phyloP scores from a whole-genome alignment of 768 basidiomycete genomes.

The Tremella fuciformis region DNA sequence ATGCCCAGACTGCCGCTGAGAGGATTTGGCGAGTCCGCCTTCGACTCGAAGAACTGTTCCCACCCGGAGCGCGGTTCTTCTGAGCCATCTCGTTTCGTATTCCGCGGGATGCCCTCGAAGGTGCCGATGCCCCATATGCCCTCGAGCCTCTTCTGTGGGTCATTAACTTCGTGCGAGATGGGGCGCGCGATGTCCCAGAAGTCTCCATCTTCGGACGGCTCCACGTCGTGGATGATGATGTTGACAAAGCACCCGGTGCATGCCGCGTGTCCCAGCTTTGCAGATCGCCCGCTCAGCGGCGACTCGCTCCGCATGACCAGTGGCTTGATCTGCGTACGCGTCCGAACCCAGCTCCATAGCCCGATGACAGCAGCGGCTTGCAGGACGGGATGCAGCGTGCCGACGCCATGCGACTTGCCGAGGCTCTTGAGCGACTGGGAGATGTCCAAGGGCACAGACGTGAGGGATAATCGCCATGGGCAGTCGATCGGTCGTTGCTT shows the following conservation, averaged over 20 bases:
- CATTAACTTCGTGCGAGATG: background rate
- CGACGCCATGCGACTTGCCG: slow-evolving; percentile 15
- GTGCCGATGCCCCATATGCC: background rate
- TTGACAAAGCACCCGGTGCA: slow-evolving; percentile 19
- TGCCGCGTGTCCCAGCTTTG: slow-evolving; percentile 14
- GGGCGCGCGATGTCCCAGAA: background rate
- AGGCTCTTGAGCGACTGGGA: slow-evolving; percentile 11
- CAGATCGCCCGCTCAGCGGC: slow-evolving; percentile 8
- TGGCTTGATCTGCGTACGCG: background rate
- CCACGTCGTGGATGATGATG: background rate
- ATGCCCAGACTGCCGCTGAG: slow-evolving; percentile 11
- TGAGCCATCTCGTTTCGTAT: background rate
- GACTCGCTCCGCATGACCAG: background rate
- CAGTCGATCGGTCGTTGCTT: background rate
- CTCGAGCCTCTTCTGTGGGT: slow-evolving; percentile 1
- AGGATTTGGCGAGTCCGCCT: slow-evolving; percentile 3
- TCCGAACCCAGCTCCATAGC: slow-evolving; percentile 12
- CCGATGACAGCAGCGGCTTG: slow-evolving; percentile 11
- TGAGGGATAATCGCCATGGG: background rate
- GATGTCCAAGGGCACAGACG: background rate
- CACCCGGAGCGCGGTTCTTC: slow-evolving; percentile 13
- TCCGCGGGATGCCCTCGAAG: background rate
- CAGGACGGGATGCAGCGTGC: slow-evolving; percentile 22
- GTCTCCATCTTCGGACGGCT: background rate
- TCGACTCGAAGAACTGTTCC: slow-evolving; percentile 24